phyloP scores from a whole-genome alignment of 371 early-diverging fungal species.

The Syncephalis fuscata region DNA sequence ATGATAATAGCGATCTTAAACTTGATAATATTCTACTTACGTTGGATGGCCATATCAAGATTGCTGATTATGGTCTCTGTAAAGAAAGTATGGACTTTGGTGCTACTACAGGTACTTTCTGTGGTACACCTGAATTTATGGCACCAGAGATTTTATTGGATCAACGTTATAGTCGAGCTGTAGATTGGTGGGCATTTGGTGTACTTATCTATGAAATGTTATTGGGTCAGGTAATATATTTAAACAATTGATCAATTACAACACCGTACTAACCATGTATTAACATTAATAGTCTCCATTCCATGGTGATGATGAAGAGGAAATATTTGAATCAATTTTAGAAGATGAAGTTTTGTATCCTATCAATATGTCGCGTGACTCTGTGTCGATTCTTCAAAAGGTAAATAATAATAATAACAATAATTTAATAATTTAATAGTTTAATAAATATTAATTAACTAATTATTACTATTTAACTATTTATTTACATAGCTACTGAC shows the following conservation, averaged over 20 bases:
- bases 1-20: constrained; percentile 75
- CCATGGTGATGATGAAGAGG: constrained; percentile 85
- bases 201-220: constrained; percentile 97
- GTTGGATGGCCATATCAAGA: constrained; percentile 90
- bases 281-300: constrained; percentile 48
- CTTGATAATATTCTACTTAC: constrained; percentile 94
- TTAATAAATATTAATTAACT: not conserved
- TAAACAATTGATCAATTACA: not conserved
- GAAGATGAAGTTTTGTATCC: constrained; percentile 86
- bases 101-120: constrained; percentile 76
- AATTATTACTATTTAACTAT: not conserved
- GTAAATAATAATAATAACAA: constrained; percentile 14
- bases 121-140: constrained; percentile 99
- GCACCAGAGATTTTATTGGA: constrained; percentile 96
- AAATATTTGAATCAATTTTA: constrained; percentile 87
- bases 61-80: constrained; percentile 98
- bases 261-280: constrained; percentile 7
- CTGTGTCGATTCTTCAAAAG: constrained; percentile 70
- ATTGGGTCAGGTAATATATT: constrained; percentile 41
- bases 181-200: constrained; percentile 99
- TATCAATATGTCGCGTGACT: constrained; percentile 71
- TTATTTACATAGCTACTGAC: constrained; percentile 40
- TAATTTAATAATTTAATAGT: too few relatives aligned
- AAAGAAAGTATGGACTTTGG: constrained; percentile 85
- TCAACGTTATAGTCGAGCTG: constrained; percentile 79